Evolutionary conservation across 176 grass and related monocot genomes (phyloP), one percentile per base, ranked within the genome.

Genomic region (Bolboschoenus planiculmis): DNA sequence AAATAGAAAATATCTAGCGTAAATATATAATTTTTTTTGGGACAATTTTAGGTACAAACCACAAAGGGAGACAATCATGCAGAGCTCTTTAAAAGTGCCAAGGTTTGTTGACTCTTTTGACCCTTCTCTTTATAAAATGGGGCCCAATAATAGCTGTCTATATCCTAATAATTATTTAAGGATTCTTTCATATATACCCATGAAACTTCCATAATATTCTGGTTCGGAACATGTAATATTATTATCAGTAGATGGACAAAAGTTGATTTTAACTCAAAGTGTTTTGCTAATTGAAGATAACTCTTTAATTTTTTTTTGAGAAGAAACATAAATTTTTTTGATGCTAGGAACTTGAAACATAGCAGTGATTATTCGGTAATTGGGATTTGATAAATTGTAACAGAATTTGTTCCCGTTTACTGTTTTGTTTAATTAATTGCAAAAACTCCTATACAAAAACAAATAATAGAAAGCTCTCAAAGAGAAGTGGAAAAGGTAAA

Each of bases 131-230:
- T 66, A 82, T 63, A 59, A 34, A 2, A 14, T 35, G 37, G 80
- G 78, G 14, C 58, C 80, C 58, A 66, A 82, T 48, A 65, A 62
- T n/a, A 82, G 80, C 80, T 82, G 80, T 33, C 80, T 13, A 82
- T 42, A 66, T 66, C 36, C 26, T 39, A 30, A 56, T 40, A 82
- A 82, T 82, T 50, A 82, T 82, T 26, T 1, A 44, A 1, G 4
- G 9, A 16, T 43, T 63, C 26, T 81, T 65, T 47, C 80, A 8
- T 81, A 48, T 50, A 13, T 50, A 64, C 80, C 80, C 58, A 24
- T 13, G 27, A 62, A 62, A 20, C 21, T 63, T 82, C 21, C 7
- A 3, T 43, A 47, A 61, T 63, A 4, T 81, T 27, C 2, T 18
- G 33, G 0, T n/a, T n/a, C n/a, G n/a, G n/a, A 15, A 21, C 26